Base-by-base conservation (phyloP, 2,329 filamentous ascomycete species). In the Plenodomus biglobosus region DNA sequence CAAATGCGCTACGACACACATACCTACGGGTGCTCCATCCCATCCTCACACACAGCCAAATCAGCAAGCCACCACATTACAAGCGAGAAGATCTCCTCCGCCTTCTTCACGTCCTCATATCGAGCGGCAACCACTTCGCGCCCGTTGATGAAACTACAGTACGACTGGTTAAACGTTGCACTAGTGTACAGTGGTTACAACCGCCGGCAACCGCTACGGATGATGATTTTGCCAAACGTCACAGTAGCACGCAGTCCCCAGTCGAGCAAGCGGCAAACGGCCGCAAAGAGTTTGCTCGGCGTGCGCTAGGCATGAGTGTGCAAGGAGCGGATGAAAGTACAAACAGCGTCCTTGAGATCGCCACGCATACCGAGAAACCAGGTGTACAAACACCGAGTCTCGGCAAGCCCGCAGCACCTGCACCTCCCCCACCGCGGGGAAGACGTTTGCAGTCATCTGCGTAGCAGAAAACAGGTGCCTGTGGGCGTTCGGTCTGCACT, bases 11-110 rank as follows among this genome's bases (percentile, higher is more conserved):
- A 48, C 84, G 92, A 32, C 94, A 99, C 70, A 99, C 94, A 3
- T 99, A 99, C 68, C 80, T 99, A 5, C 86, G 94, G 24, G 94
- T 99, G 3, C 77, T 99, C 11, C 91, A 95, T 65, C 94, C 94
- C 0, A 79, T 99, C 19, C 79, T 99, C 18, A 88, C 89, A 32
- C 90, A 99, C 68, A 96, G 92, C 1, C 94, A 97, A 70, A 83
- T 99, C 37, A 87, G 84, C 64, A 81, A 89, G 44, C 86, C 92
- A 2, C 90, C 90, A 1, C 85, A 96, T 68, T 97, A 99, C 78
- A 99, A 97, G 71, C 84, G 85, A 22, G 84, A 92, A 36, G 92
- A 97, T 68, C 83, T 99, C 35, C 75, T 87, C 34, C 86, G 84
- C 52, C 80, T 96, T 19, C 78, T 99, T 15, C 80, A 80, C 42